These are phyloP conservation scores for Pelargonium australe DNA, from an alignment of 441 rosid species.

Conservation along the genomic window DNA sequence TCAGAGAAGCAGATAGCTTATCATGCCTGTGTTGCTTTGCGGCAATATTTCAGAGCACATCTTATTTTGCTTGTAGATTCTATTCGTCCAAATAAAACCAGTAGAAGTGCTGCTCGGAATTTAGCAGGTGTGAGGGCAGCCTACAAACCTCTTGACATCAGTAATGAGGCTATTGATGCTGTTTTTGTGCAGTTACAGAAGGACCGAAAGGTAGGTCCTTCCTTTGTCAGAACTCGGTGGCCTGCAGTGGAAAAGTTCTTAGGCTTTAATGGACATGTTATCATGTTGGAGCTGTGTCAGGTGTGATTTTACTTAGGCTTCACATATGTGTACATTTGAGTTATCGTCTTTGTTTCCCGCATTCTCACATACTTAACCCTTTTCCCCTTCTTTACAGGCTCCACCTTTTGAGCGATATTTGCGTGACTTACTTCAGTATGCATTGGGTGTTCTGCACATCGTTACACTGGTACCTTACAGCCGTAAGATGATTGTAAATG, in stretches of 20 bases:
- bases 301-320: slow-evolving; percentile 28
- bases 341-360: slow-evolving; percentile 6
- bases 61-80: slow-evolving; percentile 84
- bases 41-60: slow-evolving; percentile 98
- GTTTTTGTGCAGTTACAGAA: slow-evolving; percentile 83
- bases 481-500: slow-evolving; percentile 83
- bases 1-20: slow-evolving; percentile 95
- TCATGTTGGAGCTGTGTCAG: slow-evolving; percentile 95
- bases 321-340: slow-evolving; percentile 7
- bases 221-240: slow-evolving; percentile 85
- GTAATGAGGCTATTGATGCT: slow-evolving; percentile 96
- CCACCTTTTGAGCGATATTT: slow-evolving; percentile 95
- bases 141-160: slow-evolving; percentile 87
- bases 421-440: slow-evolving; percentile 93
- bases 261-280: slow-evolving; percentile 74
- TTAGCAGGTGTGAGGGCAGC: slow-evolving; percentile 78
- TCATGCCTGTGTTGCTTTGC: slow-evolving; percentile 87
- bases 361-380: slow-evolving; percentile 7
- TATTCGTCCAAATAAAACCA: slow-evolving; percentile 78
- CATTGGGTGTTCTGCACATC: slow-evolving; percentile 93
- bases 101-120: slow-evolving; percentile 64
- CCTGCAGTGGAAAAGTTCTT: slow-evolving; percentile 78
- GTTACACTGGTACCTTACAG: slow-evolving; percentile 76
- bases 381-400: slow-evolving; percentile 51
- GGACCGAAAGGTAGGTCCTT: slow-evolving; percentile 90